Conservation (phyloP, 2,329 filamentous ascomycete species). For the Diaporthe nobilis region DNA sequence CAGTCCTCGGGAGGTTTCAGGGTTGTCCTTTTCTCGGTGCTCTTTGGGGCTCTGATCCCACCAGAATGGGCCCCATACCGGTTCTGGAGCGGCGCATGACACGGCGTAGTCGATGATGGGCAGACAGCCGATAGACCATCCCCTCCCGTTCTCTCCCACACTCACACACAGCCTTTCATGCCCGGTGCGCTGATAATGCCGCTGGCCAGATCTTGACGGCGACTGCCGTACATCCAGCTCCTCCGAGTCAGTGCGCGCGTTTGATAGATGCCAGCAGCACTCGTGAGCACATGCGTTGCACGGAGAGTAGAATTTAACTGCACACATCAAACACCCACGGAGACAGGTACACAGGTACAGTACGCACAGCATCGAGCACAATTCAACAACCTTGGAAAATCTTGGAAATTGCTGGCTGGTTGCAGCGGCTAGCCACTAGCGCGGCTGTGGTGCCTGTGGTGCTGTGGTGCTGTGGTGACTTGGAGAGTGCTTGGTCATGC, state of each 20-base stretch:
- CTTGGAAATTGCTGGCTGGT: slow-evolving; percentile 31
- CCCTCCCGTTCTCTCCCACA: neutral
- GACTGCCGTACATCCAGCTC: neutral
- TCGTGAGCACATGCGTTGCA: neutral
- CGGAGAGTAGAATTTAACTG: neutral
- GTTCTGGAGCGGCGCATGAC: slow-evolving; percentile 26
- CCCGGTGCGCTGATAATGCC: too few species aligned
- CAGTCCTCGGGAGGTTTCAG: slow-evolving; percentile 6
- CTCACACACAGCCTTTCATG: neutral
- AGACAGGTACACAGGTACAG: neutral
- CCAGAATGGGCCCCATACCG: slow-evolving; percentile 9
- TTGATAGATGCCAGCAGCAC: neutral
- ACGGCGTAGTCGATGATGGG: slow-evolving; percentile 25
- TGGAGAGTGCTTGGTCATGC: neutral
- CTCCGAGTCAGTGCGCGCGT: neutral
- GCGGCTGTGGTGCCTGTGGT: slow-evolving; percentile 13
- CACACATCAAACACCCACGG: neutral
- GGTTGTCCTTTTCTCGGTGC: neutral
- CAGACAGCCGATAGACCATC: neutral
- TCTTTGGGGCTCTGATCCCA: slow-evolving; percentile 8
- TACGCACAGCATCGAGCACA: neutral
- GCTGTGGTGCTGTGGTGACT: neutral
- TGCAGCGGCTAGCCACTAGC: slow-evolving; percentile 30
- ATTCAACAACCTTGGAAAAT: slow-evolving; percentile 12
- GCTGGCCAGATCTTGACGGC: neutral